A percentile compares a stretch with the other conserved stretches of the same genome.
phyloP scores from a whole-genome alignment of 495 filamentous ascomycete species.

The Neurospora terricola region DNA sequence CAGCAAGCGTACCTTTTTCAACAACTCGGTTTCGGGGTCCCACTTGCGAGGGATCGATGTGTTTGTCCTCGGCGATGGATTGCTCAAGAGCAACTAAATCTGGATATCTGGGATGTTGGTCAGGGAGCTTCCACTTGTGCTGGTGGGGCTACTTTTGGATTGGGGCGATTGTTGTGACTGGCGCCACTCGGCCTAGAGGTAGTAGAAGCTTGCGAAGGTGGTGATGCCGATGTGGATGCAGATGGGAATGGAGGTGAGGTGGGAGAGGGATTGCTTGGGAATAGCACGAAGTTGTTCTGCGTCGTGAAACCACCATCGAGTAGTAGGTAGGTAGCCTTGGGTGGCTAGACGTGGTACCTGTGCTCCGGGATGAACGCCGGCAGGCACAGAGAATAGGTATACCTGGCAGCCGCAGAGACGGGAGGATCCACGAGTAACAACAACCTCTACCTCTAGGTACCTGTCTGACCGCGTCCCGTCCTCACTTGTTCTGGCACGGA shows the following conservation, averaged over 20 bases:
- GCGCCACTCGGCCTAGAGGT: slow-evolving; percentile 19
- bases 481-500: background rate
- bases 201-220: background rate
- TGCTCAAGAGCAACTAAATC: slow-evolving; percentile 85
- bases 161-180: slow-evolving; percentile 44
- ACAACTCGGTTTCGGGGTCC: slow-evolving; percentile 82
- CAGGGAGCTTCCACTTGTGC: slow-evolving; percentile 42
- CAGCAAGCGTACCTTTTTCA: slow-evolving; percentile 57
- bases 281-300: background rate
- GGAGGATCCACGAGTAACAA: background rate
- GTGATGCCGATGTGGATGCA: background rate
- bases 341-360: background rate
- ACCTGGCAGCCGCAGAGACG: background rate
- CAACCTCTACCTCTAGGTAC: background rate
- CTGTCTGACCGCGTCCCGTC: background rate
- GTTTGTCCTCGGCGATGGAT: slow-evolving; percentile 79
- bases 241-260: background rate
- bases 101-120: slow-evolving; percentile 90
- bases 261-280: background rate
- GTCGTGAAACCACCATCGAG: background rate
- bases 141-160: slow-evolving; percentile 45
- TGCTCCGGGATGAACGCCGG: background rate
- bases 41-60: slow-evolving; percentile 71
- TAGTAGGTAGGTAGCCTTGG: background rate
- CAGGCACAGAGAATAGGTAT: background rate